Evolutionary conservation across 306 rosid species (phyloP).

Genomic region (Alnus rubra): DNA sequence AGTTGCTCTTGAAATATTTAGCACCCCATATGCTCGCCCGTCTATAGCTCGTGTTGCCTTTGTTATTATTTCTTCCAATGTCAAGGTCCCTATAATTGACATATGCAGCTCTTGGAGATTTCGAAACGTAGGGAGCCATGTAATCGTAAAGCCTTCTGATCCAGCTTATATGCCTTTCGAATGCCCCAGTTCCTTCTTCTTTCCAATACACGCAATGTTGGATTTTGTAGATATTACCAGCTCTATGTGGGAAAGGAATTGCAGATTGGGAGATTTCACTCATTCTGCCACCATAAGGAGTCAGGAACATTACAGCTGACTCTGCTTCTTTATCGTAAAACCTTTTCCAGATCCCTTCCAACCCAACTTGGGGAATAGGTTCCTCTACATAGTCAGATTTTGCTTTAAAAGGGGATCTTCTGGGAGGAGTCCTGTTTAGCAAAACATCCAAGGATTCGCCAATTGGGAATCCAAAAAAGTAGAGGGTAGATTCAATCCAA

Average conservation of each 20-base stretch:
- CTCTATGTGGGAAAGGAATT: conserved; percentile 25
- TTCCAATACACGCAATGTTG: conserved; percentile 9
- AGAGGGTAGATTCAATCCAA: conserved; percentile 30
- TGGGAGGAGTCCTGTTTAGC: conserved; percentile 12
- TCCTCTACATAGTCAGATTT: conserved; percentile 35
- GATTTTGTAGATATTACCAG: conserved; percentile 9
- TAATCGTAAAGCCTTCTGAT: too few species aligned
- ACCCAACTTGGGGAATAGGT: conserved; percentile 18
- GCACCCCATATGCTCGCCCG: background rate
- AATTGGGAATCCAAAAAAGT: conserved; percentile 1
- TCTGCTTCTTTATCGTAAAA: conserved; percentile 3
- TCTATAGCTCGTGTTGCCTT: background rate
- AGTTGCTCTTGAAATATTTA: background rate
- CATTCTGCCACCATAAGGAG: conserved; percentile 23
- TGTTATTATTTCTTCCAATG: background rate
- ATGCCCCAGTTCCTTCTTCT: background rate
- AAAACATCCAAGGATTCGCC: conserved; percentile 25
- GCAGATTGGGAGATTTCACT: background rate
- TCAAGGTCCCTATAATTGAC: background rate
- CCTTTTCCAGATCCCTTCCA: conserved; percentile 19
- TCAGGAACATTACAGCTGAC: background rate
- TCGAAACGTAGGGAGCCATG: conserved; percentile 2
- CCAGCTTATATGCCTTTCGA: background rate
- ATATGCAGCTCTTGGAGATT: background rate
- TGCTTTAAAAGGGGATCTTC: conserved; percentile 16